Evolutionary conservation across 352 stramenopile species (phyloP), one percentile per base, ranked within the genome.

Genomic region (Globisporangium paddicum): DNA sequence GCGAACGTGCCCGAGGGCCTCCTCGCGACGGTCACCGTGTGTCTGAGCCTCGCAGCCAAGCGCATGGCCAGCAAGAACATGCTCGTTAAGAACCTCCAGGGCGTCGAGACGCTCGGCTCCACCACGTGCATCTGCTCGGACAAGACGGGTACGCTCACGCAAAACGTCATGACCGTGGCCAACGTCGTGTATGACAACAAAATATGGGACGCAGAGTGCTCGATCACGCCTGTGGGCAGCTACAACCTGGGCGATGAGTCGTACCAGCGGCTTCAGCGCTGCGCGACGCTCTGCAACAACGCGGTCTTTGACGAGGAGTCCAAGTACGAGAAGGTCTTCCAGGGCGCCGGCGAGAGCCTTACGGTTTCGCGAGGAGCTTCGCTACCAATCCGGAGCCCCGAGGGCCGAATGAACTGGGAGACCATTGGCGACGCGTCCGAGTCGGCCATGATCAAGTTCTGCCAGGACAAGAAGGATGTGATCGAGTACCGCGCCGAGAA

Each of bases 91-190:
- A 96, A 97, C 59, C 72, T 98, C 28, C 83, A 97, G 62, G 84
- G 82, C 49, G 87, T 98, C 14, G 90, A 98, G 71, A 98, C 90
- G 10, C 71, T 98, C 7, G 93, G 92, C 8, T 96, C 86, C 5
- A 97, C 89, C 3, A 96, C 79, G 21, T 94, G 81, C 62, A 98
- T 98, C 64, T 97, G 87, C 73, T 96, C 87, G n/a, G 95, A 98
- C 67, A 98, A 98, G 75, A 98, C 93, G 1, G 93, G 93, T 18
- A 98, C 94, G 50, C 73, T 98, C 16, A 98, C 94, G 19, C 75
- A 93, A 48, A 98, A 98, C 64, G 81, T 96, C 61, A 98, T 98
- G 94, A 98, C 92, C 13, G 90, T 98, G 18, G 87, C 90, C 0
- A 76, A 96, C 30, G 38, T 83, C 45, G 89, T 82, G 30, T 91